phyloP scores from a whole-genome alignment of 2,329 filamentous ascomycete species.

The Aureobasidium subglaciale region DNA sequence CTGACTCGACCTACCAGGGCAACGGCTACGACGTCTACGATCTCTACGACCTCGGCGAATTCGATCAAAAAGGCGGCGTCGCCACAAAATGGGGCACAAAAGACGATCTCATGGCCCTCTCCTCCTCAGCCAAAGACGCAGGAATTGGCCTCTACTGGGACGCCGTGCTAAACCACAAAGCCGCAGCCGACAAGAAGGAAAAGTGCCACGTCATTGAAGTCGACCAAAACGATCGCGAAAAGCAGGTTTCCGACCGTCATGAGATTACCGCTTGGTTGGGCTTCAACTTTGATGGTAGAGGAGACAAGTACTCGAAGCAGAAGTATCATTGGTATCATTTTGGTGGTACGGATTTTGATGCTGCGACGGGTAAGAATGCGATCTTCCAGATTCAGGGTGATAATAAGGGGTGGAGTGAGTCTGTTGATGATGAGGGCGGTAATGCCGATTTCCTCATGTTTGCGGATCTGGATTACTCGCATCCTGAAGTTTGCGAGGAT shows the following conservation, averaged over 20 bases:
- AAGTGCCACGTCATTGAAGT: slow-evolving; percentile 56
- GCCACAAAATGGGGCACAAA: slow-evolving; percentile 63
- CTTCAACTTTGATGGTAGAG: slow-evolving; percentile 55
- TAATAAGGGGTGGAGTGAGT: slow-evolving; percentile 54
- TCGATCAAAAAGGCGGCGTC: slow-evolving; percentile 57
- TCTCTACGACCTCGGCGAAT: slow-evolving; percentile 52
- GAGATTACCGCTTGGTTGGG: slow-evolving; percentile 61
- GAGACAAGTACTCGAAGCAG: slow-evolving; percentile 50
- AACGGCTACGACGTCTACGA: slow-evolving; percentile 59
- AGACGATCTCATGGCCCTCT: slow-evolving; percentile 50
- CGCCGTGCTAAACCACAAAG: slow-evolving; percentile 65
- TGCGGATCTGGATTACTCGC: slow-evolving; percentile 57
- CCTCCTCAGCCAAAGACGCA: slow-evolving; percentile 43
- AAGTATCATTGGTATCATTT: slow-evolving; percentile 62
- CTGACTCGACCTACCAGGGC: slow-evolving; percentile 29
- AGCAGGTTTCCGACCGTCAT: slow-evolving; percentile 45
- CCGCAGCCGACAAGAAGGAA: slow-evolving; percentile 58
- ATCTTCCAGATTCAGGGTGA: slow-evolving; percentile 58
- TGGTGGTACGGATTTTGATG: slow-evolving; percentile 57
- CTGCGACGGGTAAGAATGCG: slow-evolving; percentile 46
- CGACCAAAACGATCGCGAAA: slow-evolving; percentile 46
- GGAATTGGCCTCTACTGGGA: slow-evolving; percentile 59
- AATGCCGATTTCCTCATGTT: slow-evolving; percentile 64
- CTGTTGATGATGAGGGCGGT: slow-evolving; percentile 54
- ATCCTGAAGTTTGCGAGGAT: slow-evolving; percentile 55